phyloP scores from a whole-genome alignment of 352 stramenopile genomes.

The Phytophthora agathidicida region DNA sequence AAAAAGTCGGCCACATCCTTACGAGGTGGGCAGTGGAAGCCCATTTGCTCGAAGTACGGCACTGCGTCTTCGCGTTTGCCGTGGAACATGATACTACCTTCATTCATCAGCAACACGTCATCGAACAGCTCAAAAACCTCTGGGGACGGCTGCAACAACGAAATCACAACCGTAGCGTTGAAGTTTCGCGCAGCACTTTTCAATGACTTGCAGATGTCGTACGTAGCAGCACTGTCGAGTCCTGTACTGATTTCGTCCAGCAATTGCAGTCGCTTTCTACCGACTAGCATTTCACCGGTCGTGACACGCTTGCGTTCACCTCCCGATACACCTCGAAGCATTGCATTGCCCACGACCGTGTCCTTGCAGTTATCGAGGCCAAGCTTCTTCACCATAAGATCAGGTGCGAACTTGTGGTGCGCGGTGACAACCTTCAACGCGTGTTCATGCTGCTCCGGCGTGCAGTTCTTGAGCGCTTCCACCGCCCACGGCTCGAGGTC shows the following conservation, averaged over 20 bases:
- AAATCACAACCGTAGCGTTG: slow-evolving; percentile 47
- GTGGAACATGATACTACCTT: slow-evolving; percentile 54
- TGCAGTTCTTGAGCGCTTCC: slow-evolving; percentile 15
- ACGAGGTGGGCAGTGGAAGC: slow-evolving; percentile 38
- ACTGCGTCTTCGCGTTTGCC: slow-evolving; percentile 40
- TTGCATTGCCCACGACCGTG: slow-evolving; percentile 56
- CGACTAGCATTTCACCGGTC: slow-evolving; percentile 19
- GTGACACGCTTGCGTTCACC: slow-evolving; percentile 42
- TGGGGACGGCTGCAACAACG: slow-evolving; percentile 44
- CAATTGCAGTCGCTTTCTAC: slow-evolving; percentile 30
- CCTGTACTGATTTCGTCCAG: slow-evolving; percentile 82
- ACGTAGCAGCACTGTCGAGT: slow-evolving; percentile 28
- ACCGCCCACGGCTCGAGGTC: slow-evolving; percentile 35
- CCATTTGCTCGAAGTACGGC: slow-evolving; percentile 47
- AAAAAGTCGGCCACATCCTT: slow-evolving; percentile 33
- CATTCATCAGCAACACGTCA: slow-evolving; percentile 51
- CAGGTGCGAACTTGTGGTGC: slow-evolving; percentile 27
- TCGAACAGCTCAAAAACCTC: slow-evolving; percentile 61
- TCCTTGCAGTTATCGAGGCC: slow-evolving; percentile 52
- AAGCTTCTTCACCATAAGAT: slow-evolving; percentile 46
- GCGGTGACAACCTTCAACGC: slow-evolving; percentile 39
- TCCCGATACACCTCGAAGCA: slow-evolving; percentile 52
- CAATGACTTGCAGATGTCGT: slow-evolving; percentile 87
- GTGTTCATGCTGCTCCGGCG: slow-evolving; percentile 34
- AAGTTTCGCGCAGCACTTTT: slow-evolving; percentile 48